Evolutionary conservation across 805 yeast genomes (phyloP).

Genomic region (Yarrowia deformans): DNA sequence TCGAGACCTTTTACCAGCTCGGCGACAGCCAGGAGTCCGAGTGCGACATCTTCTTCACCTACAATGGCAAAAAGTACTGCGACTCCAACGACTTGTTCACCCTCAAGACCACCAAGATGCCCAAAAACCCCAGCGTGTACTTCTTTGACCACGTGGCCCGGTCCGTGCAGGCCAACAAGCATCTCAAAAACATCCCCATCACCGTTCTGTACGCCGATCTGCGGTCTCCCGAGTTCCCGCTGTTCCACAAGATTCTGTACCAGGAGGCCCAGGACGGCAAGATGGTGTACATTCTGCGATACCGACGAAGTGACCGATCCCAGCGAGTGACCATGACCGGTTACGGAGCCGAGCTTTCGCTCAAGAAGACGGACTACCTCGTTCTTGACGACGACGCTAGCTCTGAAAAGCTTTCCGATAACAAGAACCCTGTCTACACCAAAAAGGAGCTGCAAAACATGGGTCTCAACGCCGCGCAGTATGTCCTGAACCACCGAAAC

Average conservation of each 20-base stretch:
- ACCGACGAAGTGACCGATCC: constrained; percentile 54
- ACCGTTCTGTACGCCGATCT: constrained; percentile 74
- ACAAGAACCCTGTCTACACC: constrained; percentile 19
- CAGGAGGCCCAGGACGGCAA: constrained; percentile 69
- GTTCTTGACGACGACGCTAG: constrained; percentile 67
- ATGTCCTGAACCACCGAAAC: constrained; percentile 47
- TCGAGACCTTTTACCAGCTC: constrained; percentile 66
- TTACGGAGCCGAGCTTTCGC: constrained; percentile 69
- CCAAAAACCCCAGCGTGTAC: constrained; percentile 46
- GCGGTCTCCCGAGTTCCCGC: constrained; percentile 57
- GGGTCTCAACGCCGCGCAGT: constrained; percentile 49
- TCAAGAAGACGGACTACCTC: constrained; percentile 71
- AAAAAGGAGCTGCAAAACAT: constrained; percentile 46
- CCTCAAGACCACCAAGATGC: constrained; percentile 61
- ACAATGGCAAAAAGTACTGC: constrained; percentile 65
- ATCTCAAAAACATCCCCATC: constrained; percentile 54
- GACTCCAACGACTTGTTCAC: constrained; percentile 80
- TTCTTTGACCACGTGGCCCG: constrained; percentile 73
- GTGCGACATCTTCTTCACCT: constrained; percentile 58
- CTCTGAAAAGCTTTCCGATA: constrained; percentile 40
- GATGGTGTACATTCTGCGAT: constrained; percentile 77
- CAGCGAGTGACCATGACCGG: constrained; percentile 53
- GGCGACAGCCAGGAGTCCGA: constrained; percentile 53
- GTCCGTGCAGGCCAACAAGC: constrained; percentile 44
- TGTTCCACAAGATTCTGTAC: constrained; percentile 65